Percentiles rank a stretch among this genome's conserved stretches.
Conservation (phyloP, 140 eudicot genomes). For the Stevia rebaudiana region DNA sequence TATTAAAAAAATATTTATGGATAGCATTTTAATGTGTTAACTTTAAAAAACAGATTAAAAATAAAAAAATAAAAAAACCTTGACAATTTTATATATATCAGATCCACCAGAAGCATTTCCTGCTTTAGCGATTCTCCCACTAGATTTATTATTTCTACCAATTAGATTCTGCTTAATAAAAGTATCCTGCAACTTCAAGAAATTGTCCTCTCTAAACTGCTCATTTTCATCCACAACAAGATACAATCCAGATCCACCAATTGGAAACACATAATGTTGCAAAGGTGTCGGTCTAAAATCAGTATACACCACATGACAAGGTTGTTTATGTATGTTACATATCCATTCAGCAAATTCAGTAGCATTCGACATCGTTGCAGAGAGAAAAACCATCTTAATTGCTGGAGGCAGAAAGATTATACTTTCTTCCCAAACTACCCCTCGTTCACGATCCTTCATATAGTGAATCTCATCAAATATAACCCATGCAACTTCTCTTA, state of each 20-base stretch:
- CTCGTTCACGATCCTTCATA: slow-evolving; percentile 98
- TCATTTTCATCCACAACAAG: slow-evolving; percentile 97
- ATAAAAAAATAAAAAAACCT: too few relatives aligned
- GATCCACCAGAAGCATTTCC: slow-evolving; percentile 88
- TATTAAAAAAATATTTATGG: too few relatives aligned
- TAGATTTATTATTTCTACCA: slow-evolving; percentile 44
- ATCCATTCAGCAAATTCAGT: slow-evolving; percentile 99
- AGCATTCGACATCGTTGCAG: slow-evolving; percentile 99
- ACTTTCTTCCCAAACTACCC: slow-evolving; percentile 99
- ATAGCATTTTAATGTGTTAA: too few relatives aligned
- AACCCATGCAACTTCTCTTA: slow-evolving; percentile 99
- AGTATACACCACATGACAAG: slow-evolving; percentile 97
- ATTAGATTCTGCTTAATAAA: slow-evolving; percentile 56
- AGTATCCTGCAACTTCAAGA: slow-evolving; percentile 73
- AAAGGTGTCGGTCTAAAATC: slow-evolving; percentile 97
- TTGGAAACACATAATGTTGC: slow-evolving; percentile 94
- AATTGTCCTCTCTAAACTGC: slow-evolving; percentile 91
- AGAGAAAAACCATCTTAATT: slow-evolving; percentile 93
- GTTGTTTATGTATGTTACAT: slow-evolving; percentile 92
- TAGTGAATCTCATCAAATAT: slow-evolving; percentile 97
- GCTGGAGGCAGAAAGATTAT: slow-evolving; percentile 92
- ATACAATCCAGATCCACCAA: slow-evolving; percentile 91
- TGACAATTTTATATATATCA: slow-evolving; percentile 90
- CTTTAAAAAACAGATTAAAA: too few relatives aligned
- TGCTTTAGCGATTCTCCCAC: slow-evolving; percentile 79